phyloP scores from a whole-genome alignment of 306 rosid genomes.

The Trichosanthes cucumerina region DNA sequence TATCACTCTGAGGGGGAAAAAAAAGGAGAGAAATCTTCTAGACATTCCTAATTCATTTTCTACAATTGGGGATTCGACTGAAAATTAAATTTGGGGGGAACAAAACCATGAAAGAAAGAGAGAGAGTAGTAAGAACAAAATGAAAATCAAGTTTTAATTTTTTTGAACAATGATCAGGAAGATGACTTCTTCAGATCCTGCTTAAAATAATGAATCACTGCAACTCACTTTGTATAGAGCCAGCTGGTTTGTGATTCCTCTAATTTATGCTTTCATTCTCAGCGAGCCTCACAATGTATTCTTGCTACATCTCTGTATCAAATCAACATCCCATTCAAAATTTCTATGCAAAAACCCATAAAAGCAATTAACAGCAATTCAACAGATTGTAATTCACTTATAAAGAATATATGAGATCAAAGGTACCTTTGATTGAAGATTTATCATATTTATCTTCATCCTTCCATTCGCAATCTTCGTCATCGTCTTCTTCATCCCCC shows the following conservation, averaged over 20 bases:
- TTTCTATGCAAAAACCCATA: not conserved
- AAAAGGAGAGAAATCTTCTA: not conserved
- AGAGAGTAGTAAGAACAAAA: not conserved
- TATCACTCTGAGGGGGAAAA: not conserved
- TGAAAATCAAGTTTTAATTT: not conserved
- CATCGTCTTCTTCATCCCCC: constrained; percentile 59
- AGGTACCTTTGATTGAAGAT: constrained; percentile 63
- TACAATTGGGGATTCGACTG: constrained; percentile 40
- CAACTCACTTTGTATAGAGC: not conserved
- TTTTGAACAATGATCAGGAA: not conserved
- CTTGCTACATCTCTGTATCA: constrained; percentile 62
- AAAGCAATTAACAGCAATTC: not conserved
- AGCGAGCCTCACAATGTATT: constrained; percentile 53
- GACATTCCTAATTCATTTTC: constrained; percentile 23
- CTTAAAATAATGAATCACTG: not conserved
- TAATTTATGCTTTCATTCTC: constrained; percentile 48
- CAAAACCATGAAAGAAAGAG: constrained; percentile 14
- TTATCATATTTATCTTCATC: constrained; percentile 63
- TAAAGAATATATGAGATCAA: not conserved
- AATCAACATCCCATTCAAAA: constrained; percentile 23
- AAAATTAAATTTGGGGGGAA: constrained; percentile 18
- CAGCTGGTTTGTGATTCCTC: constrained; percentile 3
- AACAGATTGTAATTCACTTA: not conserved
- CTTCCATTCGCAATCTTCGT: constrained; percentile 62
- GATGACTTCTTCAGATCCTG: not conserved